Evolutionary conservation across 73 alveolate genomes (phyloP), one percentile per base, ranked within the genome.

Genomic region (Stentor coeruleus): DNA sequence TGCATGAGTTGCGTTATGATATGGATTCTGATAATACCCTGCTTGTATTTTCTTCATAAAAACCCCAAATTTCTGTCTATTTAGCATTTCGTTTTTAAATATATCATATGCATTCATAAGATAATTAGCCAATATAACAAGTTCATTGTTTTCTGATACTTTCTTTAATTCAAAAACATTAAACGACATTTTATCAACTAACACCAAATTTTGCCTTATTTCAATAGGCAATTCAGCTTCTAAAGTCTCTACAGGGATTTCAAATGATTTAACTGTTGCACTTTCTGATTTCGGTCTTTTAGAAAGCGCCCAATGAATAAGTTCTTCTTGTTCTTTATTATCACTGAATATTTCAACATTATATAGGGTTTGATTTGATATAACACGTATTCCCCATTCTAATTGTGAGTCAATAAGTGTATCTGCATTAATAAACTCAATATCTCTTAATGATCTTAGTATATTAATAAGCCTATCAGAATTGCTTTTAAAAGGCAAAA

Each of bases 1-100:
- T 11, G 76, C 91, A 81, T 85, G 88, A 0, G 91, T 81, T 59
- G 74, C 39, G 72, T 85, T 85, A 66, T 85, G 91, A 41, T 85
- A 85, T 28, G 84, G 84, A 49, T 11, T 6, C 28, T 3, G n/a
- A n/a, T 85, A 57, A 39, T 85, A 85, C 0, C 91, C 91, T 11
- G 28, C 20, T 49, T 49, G 66, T 11, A 49, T 20, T 6, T 6
- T 20, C 20, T 49, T 49, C 66, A 49, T 49, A 49, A 49, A 49
- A 49, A 11, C 20, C 28, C 20, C 20, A 20, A 49, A 49, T 20
- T 49, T 49, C 20, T 20, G 28, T 11, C 66, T 6, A 49, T 49
- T 49, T 20, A 49, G 66, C 66, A 11, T 49, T 49, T 49, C 66
- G 6, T 6, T 11, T 20, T 20, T 49, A 20, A 6, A 49, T 6